Evolutionary conservation across 73 alveolate genomes (phyloP).

Genomic region (Diophrys appendiculata): DNA sequence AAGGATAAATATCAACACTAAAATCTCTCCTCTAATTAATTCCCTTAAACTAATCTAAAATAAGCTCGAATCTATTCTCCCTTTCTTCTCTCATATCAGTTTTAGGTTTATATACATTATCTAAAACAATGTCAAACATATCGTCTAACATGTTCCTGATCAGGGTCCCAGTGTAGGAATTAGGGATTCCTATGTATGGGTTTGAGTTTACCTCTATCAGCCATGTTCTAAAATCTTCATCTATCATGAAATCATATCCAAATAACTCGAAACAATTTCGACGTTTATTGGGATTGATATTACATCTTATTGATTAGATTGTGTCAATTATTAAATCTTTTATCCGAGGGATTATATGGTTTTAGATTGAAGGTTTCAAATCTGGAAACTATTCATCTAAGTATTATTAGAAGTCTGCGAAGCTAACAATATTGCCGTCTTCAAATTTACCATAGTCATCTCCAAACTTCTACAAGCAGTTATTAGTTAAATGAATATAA

Average conservation of each 20-base stretch:
- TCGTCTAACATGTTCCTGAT: conserved; percentile 55
- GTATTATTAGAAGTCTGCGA: conserved; percentile 15
- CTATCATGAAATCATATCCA: conserved; percentile 79
- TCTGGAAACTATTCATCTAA: conserved; percentile 46
- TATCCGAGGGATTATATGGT: conserved; percentile 83
- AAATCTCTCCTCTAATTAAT: too few species aligned
- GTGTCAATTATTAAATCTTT: conserved; percentile 70
- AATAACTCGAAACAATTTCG: conserved; percentile 77
- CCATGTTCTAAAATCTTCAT: conserved; percentile 71
- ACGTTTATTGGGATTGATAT: conserved; percentile 65
- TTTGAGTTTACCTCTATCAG: conserved; percentile 62
- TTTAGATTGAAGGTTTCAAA: conserved; percentile 54
- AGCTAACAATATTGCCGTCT: conserved; percentile 35
- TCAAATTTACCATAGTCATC: conserved; percentile 80
- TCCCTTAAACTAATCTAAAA: too few species aligned
- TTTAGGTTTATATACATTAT: conserved; percentile 52
- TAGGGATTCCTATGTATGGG: conserved; percentile 56
- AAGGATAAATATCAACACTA: too few species aligned
- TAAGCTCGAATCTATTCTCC: conserved; percentile 34
- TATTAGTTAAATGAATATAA: conserved; percentile 88
- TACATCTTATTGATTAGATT: conserved; percentile 22
- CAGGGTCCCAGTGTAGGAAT: conserved; percentile 34
- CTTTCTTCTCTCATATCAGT: not conserved
- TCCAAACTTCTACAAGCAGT: conserved; percentile 81
- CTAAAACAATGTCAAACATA: conserved; percentile 41